phyloP scores from a whole-genome alignment of 1,139 yeast species.

The Magnusiomyces sp. region DNA sequence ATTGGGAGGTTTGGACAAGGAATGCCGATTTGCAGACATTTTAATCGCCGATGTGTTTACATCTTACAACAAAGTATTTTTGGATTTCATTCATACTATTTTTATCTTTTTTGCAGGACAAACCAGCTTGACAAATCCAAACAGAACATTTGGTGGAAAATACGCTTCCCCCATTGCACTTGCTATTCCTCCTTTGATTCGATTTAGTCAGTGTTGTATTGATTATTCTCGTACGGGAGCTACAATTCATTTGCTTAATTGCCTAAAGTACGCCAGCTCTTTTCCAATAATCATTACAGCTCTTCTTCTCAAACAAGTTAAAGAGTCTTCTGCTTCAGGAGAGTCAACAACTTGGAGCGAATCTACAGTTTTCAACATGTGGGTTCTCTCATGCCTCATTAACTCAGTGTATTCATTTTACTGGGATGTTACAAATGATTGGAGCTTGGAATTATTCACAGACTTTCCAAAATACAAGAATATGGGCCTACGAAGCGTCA shows the following conservation, averaged over 20 bases:
- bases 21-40: conserved; percentile 63
- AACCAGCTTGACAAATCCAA: conserved; percentile 27
- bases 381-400: conserved; percentile 47
- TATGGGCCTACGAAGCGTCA: conserved; percentile 13
- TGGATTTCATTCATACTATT: conserved; percentile 50
- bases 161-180: conserved; percentile 44
- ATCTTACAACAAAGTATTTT: conserved; percentile 65
- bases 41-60: conserved; percentile 73
- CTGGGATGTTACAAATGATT: conserved; percentile 88
- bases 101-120: conserved; percentile 34
- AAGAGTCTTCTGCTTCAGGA: conserved; percentile 12
- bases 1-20: conserved; percentile 46
- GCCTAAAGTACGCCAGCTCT: conserved; percentile 63
- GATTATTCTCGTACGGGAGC: conserved; percentile 52
- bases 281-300: conserved; percentile 49
- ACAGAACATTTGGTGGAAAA: conserved; percentile 30
- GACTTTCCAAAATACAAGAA: conserved; percentile 13
- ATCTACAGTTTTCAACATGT: conserved; percentile 31
- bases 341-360: conserved; percentile 18
- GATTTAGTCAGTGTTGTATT: conserved; percentile 71
- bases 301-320: conserved; percentile 15
- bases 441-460: conserved; percentile 55
- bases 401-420: conserved; percentile 71
- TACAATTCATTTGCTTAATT: conserved; percentile 53
- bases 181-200: conserved; percentile 57